Conservation (phyloP, 2,329 filamentous ascomycete species). For the Ophiosphaerella herpotricha region DNA sequence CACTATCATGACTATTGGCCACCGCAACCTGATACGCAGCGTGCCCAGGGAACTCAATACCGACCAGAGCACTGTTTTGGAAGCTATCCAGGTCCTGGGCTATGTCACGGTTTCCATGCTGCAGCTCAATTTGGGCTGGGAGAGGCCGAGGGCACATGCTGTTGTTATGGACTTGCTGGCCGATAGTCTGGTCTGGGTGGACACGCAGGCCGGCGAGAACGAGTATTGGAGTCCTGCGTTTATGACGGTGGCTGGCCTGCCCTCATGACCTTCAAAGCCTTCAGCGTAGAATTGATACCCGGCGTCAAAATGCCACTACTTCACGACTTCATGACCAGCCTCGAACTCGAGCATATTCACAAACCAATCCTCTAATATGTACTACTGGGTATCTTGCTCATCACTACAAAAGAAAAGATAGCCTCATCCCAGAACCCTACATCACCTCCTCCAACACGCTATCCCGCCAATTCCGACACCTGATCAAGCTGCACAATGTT, state of each 20-base stretch:
- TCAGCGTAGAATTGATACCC: no score
- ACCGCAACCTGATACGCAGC: slow-evolving; percentile 84
- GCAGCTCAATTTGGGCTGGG: slow-evolving; percentile 83
- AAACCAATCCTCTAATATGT: no score
- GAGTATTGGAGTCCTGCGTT: slow-evolving; percentile 93
- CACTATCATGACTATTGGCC: slow-evolving; percentile 80
- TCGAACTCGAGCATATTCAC: no score
- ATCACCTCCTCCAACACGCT: background rate
- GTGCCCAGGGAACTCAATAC: slow-evolving; percentile 94
- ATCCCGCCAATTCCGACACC: slow-evolving; percentile 13
- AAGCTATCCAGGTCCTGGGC: slow-evolving; percentile 86
- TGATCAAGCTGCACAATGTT: slow-evolving; percentile 36
- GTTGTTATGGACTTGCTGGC: slow-evolving; percentile 88
- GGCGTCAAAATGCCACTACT: no score
- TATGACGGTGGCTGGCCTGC: slow-evolving; percentile 51
- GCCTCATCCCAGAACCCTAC: no score
- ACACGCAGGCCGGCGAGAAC: slow-evolving; percentile 80
- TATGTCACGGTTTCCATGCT: slow-evolving; percentile 91
- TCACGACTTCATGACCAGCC: no score
- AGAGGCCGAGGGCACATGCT: slow-evolving; percentile 80
- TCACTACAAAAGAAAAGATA: no score
- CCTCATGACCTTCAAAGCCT: no score
- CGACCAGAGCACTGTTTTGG: slow-evolving; percentile 89
- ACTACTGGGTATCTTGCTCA: no score
- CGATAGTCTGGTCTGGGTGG: slow-evolving; percentile 92